Evolutionary conservation across 2,329 filamentous ascomycete species (phyloP).

Genomic region (Calonectria hawksworthii): DNA sequence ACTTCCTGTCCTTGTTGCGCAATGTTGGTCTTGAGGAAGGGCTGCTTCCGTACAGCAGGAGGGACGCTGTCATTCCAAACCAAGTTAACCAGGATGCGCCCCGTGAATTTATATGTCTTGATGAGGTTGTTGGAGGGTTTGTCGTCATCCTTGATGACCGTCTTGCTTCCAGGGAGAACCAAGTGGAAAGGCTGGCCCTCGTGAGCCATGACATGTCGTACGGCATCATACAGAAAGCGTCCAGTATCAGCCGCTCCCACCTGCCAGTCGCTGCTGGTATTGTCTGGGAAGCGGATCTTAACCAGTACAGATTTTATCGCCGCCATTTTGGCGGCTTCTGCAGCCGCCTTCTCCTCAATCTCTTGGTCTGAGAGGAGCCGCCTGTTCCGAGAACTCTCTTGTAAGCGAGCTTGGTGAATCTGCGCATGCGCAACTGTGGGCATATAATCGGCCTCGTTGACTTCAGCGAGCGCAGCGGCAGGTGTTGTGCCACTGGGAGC

Average conservation of each 20-base stretch:
- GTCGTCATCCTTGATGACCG: conserved; percentile 61
- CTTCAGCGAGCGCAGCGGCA: conserved; percentile 76
- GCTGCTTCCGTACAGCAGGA: conserved; percentile 65
- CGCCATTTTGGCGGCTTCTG: conserved; percentile 75
- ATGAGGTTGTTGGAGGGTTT: conserved; percentile 73
- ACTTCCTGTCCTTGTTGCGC: conserved; percentile 76
- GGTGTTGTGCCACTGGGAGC: conserved; percentile 83
- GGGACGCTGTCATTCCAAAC: conserved; percentile 78
- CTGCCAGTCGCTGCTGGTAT: conserved; percentile 81
- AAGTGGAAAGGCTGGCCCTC: conserved; percentile 79
- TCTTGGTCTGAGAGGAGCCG: conserved; percentile 88
- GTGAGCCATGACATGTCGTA: conserved; percentile 78
- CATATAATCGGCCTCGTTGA: conserved; percentile 82
- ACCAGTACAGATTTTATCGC: conserved; percentile 78
- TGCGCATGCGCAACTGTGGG: conserved; percentile 83
- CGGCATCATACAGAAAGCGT: conserved; percentile 79
- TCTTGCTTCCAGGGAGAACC: conserved; percentile 70
- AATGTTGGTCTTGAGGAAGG: conserved; percentile 71
- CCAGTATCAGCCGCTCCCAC: conserved; percentile 79
- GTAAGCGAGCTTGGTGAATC: conserved; percentile 78
- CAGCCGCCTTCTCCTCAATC: conserved; percentile 77
- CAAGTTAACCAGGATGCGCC: conserved; percentile 81
- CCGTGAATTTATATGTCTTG: conserved; percentile 77
- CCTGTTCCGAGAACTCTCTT: conserved; percentile 75
- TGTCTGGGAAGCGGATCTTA: conserved; percentile 90